These are phyloP conservation scores for Pulveroboletus ravenelii DNA, from an alignment of 768 basidiomycete genomes.

Conservation along the genomic window DNA sequence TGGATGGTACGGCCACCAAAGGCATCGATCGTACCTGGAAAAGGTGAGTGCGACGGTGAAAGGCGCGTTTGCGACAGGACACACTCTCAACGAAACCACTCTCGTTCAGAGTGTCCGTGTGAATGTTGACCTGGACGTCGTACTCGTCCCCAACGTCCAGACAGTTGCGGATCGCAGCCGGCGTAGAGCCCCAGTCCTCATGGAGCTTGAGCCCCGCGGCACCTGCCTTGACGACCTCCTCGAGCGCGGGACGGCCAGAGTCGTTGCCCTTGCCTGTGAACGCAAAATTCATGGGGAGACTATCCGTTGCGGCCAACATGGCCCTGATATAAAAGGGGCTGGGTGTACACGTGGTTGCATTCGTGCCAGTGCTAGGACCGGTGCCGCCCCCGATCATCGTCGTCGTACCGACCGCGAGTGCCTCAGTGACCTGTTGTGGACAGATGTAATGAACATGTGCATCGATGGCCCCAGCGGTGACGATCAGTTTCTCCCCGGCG, in stretches of 20 bases:
- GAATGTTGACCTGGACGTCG: slow-evolving; percentile 94
- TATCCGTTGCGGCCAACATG: slow-evolving; percentile 92
- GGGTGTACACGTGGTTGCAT: slow-evolving; percentile 89
- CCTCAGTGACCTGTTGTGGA: slow-evolving; percentile 87
- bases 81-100: slow-evolving; percentile 93
- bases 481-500: slow-evolving; percentile 89
- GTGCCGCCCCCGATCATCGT: slow-evolving; percentile 97
- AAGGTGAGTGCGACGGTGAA: slow-evolving; percentile 4
- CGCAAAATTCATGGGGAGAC: slow-evolving; percentile 84
- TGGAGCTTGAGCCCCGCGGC: slow-evolving; percentile 91
- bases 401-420: slow-evolving; percentile 77
- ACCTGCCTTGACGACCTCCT: slow-evolving; percentile 79
- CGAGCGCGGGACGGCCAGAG: slow-evolving; percentile 63
- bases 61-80: slow-evolving; percentile 19
- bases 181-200: slow-evolving; percentile 96
- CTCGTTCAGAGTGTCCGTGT: slow-evolving; percentile 96
- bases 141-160: slow-evolving; percentile 83
- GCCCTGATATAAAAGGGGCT: slow-evolving; percentile 83
- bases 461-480: slow-evolving; percentile 92
- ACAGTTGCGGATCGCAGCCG: slow-evolving; percentile 70
- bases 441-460: slow-evolving; percentile 94
- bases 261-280: slow-evolving; percentile 99
- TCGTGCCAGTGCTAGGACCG: slow-evolving; percentile 84
- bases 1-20: slow-evolving; percentile 91
- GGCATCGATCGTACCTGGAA: slow-evolving; percentile 76